Percentiles rank a stretch among this genome's conserved stretches.
These are phyloP conservation scores for Bipolaris sorokiniana DNA, from an alignment of 2,329 filamentous ascomycete genomes.

Conservation along the genomic window DNA sequence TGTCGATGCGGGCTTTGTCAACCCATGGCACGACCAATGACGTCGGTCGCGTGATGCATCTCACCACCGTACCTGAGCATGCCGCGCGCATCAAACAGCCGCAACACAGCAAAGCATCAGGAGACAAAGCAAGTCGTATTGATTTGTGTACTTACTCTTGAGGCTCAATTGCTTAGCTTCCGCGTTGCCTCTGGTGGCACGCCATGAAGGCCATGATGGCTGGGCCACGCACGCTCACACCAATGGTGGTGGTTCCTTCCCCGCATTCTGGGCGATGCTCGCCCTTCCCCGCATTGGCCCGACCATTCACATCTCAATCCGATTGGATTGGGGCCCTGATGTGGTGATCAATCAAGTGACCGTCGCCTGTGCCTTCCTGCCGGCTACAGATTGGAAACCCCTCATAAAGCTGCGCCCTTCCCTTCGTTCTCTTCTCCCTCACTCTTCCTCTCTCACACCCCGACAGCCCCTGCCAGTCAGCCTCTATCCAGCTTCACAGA, in stretches of 20 bases:
- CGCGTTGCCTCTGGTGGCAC: background rate
- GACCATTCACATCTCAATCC: conserved; percentile 39
- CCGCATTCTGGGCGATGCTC: conserved; percentile 29
- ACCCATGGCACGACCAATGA: conserved; percentile 31
- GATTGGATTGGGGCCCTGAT: conserved; percentile 31
- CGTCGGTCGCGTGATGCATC: conserved; percentile 44
- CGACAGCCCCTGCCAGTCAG: conserved; percentile 9
- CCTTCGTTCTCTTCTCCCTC: conserved; percentile 31
- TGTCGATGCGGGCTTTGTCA: conserved; percentile 19
- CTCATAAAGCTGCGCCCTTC: conserved; percentile 43
- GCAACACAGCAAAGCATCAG: conserved; percentile 5
- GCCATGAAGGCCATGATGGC: background rate
- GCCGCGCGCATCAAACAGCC: background rate
- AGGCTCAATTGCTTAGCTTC: conserved; percentile 36
- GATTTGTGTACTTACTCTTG: background rate
- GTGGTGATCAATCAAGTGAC: conserved; percentile 49
- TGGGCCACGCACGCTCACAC: conserved; percentile 14
- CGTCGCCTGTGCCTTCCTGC: conserved; percentile 31
- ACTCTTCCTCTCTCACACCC: conserved; percentile 17
- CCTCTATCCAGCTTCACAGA: conserved; percentile 19
- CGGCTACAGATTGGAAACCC: conserved; percentile 31
- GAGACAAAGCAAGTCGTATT: background rate
- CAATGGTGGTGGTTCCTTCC: conserved; percentile 24
- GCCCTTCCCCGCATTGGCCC: conserved; percentile 30
- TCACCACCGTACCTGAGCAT: conserved; percentile 26